Conservation (phyloP, 768 basidiomycete species). For the Russula sp. region DNA sequence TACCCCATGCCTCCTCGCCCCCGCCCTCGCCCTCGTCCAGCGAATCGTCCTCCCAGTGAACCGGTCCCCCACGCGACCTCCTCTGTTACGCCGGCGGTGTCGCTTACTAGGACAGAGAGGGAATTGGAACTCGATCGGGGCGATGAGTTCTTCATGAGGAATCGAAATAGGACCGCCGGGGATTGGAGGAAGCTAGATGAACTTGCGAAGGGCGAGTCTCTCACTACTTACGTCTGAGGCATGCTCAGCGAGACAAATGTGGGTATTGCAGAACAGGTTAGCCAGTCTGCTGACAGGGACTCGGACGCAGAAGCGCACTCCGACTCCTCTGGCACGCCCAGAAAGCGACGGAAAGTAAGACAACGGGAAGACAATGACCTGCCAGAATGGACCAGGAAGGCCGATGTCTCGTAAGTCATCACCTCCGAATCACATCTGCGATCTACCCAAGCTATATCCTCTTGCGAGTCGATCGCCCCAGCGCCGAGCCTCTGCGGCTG, state of each 20-base stretch:
- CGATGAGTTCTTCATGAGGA: constrained; percentile 67
- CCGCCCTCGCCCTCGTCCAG: constrained; percentile 24
- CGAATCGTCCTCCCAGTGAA: constrained; percentile 18
- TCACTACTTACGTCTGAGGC: not conserved
- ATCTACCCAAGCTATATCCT: not conserved
- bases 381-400: constrained; percentile 21
- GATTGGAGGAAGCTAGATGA: constrained; percentile 58
- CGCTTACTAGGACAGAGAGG: constrained; percentile 17
- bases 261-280: constrained; percentile 15
- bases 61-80: constrained; percentile 9
- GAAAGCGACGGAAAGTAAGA: constrained; percentile 19
- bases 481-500: not conserved
- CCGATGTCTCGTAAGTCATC: constrained; percentile 18
- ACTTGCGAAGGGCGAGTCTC: constrained; percentile 46
- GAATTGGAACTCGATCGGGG: constrained; percentile 42
- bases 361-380: constrained; percentile 16
- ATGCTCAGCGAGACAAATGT: not conserved
- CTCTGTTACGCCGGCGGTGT: constrained; percentile 1
- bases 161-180: constrained; percentile 47
- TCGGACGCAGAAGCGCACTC: constrained; percentile 23
- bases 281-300: constrained; percentile 19
- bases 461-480: not conserved
- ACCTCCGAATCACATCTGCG: not conserved
- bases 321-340: constrained; percentile 15
- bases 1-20: constrained; percentile 23